Percentiles rank a stretch among this genome's conserved stretches.
phyloP scores from a whole-genome alignment of 192 early-diverging fungal species.

The Backusella macrospora region DNA sequence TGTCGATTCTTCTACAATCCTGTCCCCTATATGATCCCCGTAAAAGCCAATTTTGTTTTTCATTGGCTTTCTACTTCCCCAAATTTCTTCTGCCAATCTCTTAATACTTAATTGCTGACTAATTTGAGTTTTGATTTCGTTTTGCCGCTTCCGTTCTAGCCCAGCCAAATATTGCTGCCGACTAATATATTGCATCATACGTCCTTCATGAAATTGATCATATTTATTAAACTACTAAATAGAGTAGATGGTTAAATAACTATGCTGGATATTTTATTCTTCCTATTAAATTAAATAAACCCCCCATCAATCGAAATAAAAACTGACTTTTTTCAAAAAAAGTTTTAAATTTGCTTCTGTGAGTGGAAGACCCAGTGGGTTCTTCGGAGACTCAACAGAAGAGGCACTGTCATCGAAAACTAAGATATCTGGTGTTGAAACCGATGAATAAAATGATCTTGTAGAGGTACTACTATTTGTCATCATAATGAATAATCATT shows the following conservation, averaged over 20 bases:
- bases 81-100: background rate
- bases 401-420: slow-evolving; percentile 2
- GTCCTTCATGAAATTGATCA: background rate
- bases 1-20: background rate
- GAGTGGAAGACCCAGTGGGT: background rate
- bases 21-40: background rate
- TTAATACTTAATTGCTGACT: background rate
- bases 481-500: background rate
- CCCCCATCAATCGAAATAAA: too few species aligned
- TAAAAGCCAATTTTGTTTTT: background rate
- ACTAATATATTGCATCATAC: slow-evolving; percentile 6
- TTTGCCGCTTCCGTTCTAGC: slow-evolving; percentile 1
- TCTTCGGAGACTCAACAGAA: slow-evolving; percentile 10
- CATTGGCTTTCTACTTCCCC: background rate
- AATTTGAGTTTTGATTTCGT: background rate
- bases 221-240: background rate
- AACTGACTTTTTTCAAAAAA: background rate
- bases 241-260: background rate
- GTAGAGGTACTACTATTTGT: background rate
- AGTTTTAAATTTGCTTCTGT: slow-evolving; percentile 4
- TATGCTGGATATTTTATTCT: background rate
- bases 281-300: background rate
- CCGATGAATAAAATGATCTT: slow-evolving; percentile 5
- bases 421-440: slow-evolving; percentile 6
- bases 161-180: slow-evolving; percentile 10